Evolutionary conservation across 768 basidiomycete species (phyloP), one percentile per base, ranked within the genome.

Genomic region (Dentipellis sp.): DNA sequence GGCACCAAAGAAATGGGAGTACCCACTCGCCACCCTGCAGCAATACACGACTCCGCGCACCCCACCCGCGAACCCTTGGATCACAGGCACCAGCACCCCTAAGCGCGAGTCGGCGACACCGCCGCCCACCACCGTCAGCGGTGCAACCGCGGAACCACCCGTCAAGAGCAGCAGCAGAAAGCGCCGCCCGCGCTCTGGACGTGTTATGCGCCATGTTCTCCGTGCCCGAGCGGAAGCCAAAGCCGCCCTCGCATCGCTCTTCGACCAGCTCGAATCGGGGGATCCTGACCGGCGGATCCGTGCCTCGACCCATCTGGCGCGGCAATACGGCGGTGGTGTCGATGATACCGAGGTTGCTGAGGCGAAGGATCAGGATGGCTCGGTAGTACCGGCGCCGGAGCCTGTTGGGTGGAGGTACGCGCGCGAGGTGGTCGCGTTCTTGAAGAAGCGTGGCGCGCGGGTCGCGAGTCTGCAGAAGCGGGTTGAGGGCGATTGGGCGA

Each of bases 151-250:
- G 21, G 55, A 60, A 3, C 52, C 58, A 1, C 62, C 59, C 17
- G 62, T 45, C 37, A 59, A 63, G 52, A 29, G 29, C 29, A 8
- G 40, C 40, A 65, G 67, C 57, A 59, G 64, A 34, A 60, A 64
- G 50, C 71, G 69, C 34, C 70, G 79, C 21, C 84, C 92, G 1
- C 86, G 91, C 10, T 86, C 91, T 9, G 83, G 91, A 47, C 81
- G 84, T 47, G 81, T 97, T 57, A 84, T 97, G 63, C 88, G 91
- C 17, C 91, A 97, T 70, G 88, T 97, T 56, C 75, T 97, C 52
- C 79, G 89, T 16, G 86, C 88, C 22, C 85, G 94, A n/a, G 79
- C 84, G 4, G 84, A 92, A 67, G 92, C 93, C 14, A 80, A 85
- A 37, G 82, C 83, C 58, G 82, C 84, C 6, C 79, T 97, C 16